Base-by-base conservation (phyloP, 441 rosid species). In the Viola pubescens region DNA sequence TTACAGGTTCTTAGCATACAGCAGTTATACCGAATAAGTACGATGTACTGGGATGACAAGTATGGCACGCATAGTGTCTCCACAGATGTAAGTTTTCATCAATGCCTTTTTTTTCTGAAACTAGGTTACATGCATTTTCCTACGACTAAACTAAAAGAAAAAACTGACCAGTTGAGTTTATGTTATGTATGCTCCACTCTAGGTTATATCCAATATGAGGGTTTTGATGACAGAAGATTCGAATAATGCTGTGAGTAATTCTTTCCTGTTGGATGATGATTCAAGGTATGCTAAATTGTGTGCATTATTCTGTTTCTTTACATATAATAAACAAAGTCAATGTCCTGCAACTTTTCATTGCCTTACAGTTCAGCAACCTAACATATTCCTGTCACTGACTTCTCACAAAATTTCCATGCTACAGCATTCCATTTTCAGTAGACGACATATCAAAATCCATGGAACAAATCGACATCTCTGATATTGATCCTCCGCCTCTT, bases 31-130 rank as follows among this genome's bases (percentile, higher is more conserved):
- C 79, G 98, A 50, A 95, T 95, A 57, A 83, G 98, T 70, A 95
- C 99, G 0, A 91, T 95, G 98, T 95, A 95, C 69, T 95, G 99
- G 99, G 99, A 95, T 43, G 99, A 95, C 85, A 95, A 95, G 75
- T 94, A 91, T 52, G 98, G 97, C 66, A 88, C 98, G 0, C 99
- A 91, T 39, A 91, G 98, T 60, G 97, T 95, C 54, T 82, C 98
- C 48, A 62, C 91, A 0, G 98, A 91, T 60, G 99, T 94, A 82
- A 85, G 99, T 79, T 63, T 65, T 56, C 16, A 49, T 44, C 44
- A 41, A 65, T 71, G 67, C 62, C 59, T 48, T 69, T 54, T 26
- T 64, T 14, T 37, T 8, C 49, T 46, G 49, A 50, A 43, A 48
- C 72, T 69, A 47, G 69, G 52, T 55, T 60, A 11, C 6, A 39